Conservation (phyloP, 805 yeast species). For the Pichia eremophila region DNA sequence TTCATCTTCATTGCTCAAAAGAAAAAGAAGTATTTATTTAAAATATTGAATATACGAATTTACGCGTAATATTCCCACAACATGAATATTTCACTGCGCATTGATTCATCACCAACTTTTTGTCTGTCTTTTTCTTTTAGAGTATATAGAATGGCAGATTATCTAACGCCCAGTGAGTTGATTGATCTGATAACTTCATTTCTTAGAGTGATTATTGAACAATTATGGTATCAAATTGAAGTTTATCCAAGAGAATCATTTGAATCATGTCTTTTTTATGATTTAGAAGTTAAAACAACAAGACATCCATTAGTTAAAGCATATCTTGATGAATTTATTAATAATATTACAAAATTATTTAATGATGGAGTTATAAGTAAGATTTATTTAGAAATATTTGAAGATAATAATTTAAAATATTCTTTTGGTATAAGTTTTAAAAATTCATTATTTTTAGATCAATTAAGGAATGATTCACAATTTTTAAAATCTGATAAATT, state of each 20-base stretch:
- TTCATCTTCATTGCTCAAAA: slow-evolving; percentile 18
- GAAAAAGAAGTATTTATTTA: too few species aligned
- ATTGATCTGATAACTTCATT: neutral
- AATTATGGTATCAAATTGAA: slow-evolving; percentile 41
- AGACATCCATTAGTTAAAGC: slow-evolving; percentile 37
- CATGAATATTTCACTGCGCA: neutral
- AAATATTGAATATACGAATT: too few species aligned
- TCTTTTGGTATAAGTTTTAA: slow-evolving; percentile 23
- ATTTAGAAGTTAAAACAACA: slow-evolving; percentile 32
- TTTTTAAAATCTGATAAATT: neutral
- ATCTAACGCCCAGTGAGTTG: neutral
- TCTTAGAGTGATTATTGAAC: slow-evolving; percentile 26
- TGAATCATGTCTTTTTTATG: slow-evolving; percentile 32
- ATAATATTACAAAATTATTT: slow-evolving; percentile 13
- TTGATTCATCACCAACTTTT: too few species aligned
- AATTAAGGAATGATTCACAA: slow-evolving; percentile 7
- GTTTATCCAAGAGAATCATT: slow-evolving; percentile 49
- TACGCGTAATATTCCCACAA: neutral
- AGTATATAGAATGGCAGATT: neutral
- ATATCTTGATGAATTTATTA: slow-evolving; percentile 27
- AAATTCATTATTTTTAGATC: slow-evolving; percentile 20
- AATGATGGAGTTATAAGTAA: slow-evolving; percentile 17
- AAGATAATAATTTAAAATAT: slow-evolving; percentile 8
- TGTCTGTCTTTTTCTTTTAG: neutral
- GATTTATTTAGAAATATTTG: slow-evolving; percentile 17